These are phyloP conservation scores for Thelephora terrestris DNA, from an alignment of 1,284 basidiomycete species.

Conservation along the genomic window DNA sequence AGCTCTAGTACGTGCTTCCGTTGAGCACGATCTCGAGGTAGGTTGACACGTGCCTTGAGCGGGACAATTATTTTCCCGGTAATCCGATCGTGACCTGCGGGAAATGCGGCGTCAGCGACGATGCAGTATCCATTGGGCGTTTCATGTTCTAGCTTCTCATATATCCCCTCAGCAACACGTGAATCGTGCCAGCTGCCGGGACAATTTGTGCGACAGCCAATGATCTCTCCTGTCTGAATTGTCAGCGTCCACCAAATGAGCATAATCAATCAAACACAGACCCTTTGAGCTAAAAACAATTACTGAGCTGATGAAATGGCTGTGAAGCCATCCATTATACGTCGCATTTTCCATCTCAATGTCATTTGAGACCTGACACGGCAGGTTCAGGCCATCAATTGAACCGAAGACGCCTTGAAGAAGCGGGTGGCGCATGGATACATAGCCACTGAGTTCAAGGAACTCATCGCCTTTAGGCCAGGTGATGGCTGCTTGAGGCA, in stretches of 20 bases:
- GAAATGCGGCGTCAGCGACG: slow-evolving; percentile 12
- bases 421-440: slow-evolving; percentile 21
- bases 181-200: slow-evolving; percentile 6
- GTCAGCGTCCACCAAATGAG: neutral
- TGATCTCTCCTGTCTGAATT: neutral
- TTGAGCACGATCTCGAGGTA: slow-evolving; percentile 15
- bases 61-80: slow-evolving; percentile 25
- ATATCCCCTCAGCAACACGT: neutral
- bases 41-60: slow-evolving; percentile 22
- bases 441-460: slow-evolving; percentile 1
- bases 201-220: neutral
- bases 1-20: slow-evolving; percentile 13
- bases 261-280: neutral
- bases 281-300: slow-evolving; percentile 19
- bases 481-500: slow-evolving; percentile 25
- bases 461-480: slow-evolving; percentile 25
- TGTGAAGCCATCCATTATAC: slow-evolving; percentile 37
- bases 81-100: slow-evolving; percentile 3
- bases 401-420: slow-evolving; percentile 31
- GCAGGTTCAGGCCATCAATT: slow-evolving; percentile 22
- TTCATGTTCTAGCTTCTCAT: neutral
- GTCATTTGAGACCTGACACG: slow-evolving; percentile 19
- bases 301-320: slow-evolving; percentile 27
- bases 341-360: slow-evolving; percentile 35
- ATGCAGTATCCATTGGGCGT: slow-evolving; percentile 10